These are phyloP conservation scores for Astrocystis sublimbata DNA, from an alignment of 495 filamentous ascomycete genomes.

Conservation along the genomic window DNA sequence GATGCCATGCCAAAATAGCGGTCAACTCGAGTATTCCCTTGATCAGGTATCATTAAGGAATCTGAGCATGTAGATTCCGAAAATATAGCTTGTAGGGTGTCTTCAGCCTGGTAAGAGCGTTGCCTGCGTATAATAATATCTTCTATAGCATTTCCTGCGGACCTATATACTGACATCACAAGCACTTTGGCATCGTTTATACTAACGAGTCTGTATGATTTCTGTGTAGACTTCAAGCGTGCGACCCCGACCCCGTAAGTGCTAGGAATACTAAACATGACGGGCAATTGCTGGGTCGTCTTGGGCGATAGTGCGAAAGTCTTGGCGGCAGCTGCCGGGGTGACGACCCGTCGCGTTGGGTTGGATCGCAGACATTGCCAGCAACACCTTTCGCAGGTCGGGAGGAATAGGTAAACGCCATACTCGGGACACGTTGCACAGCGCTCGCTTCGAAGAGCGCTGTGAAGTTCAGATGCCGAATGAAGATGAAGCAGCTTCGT, in stretches of 20 bases:
- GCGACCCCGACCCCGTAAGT: neutral
- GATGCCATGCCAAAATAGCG: neutral
- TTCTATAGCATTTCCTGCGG: neutral
- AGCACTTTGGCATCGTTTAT: neutral
- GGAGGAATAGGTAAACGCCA: neutral
- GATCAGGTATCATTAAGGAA: neutral
- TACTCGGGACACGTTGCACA: neutral
- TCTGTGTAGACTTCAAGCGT: neutral
- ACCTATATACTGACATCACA: neutral
- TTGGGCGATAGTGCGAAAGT: neutral
- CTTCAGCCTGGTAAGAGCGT: neutral
- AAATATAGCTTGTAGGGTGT: too few relatives aligned
- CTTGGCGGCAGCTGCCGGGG: neutral
- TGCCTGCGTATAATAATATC: neutral
- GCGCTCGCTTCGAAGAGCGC: neutral
- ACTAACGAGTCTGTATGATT: neutral
- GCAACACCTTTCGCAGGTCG: neutral
- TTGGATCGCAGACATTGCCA: neutral
- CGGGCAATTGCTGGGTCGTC: neutral
- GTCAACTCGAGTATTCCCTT: neutral
- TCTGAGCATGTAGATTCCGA: too few relatives aligned
- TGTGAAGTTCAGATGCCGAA: neutral
- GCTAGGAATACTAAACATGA: neutral
- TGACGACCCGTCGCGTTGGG: neutral
- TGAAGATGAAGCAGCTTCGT: neutral